These are phyloP conservation scores for Ogataea minuta DNA, from an alignment of 805 yeast species.

Conservation along the genomic window DNA sequence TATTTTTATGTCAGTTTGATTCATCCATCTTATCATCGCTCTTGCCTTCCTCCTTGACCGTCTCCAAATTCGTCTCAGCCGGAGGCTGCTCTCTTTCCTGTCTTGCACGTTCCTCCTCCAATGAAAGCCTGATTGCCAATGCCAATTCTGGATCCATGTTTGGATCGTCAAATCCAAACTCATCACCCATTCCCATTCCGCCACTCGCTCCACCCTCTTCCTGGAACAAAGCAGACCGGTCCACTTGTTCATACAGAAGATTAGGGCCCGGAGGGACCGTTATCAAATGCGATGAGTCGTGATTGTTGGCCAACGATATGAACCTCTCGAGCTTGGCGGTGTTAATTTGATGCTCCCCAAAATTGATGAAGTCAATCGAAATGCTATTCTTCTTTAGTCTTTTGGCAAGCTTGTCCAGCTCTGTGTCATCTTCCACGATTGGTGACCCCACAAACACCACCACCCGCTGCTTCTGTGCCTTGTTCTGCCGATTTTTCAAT, in stretches of 20 bases:
- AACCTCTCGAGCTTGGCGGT: conserved; percentile 78
- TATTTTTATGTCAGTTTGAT: conserved; percentile 16
- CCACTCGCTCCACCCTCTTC: conserved; percentile 56
- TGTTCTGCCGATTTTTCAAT: conserved; percentile 93
- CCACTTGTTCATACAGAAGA: conserved; percentile 76
- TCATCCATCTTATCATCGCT: conserved; percentile 24
- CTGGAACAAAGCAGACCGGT: conserved; percentile 68
- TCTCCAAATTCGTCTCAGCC: conserved; percentile 17
- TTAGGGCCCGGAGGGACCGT: conserved; percentile 88
- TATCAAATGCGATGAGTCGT: conserved; percentile 76
- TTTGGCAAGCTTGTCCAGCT: conserved; percentile 80
- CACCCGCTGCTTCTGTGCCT: conserved; percentile 86
- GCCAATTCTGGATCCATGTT: conserved; percentile 97
- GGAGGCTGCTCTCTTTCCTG: conserved; percentile 67
- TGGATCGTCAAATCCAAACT: conserved; percentile 75
- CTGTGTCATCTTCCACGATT: conserved; percentile 62
- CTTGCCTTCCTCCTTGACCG: conserved; percentile 25
- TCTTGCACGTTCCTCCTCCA: conserved; percentile 92
- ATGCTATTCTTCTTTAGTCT: conserved; percentile 90
- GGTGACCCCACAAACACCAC: conserved; percentile 90
- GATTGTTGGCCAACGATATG: conserved; percentile 67
- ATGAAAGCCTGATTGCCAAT: conserved; percentile 86
- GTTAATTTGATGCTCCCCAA: conserved; percentile 84
- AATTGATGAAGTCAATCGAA: conserved; percentile 85
- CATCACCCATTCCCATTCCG: conserved; percentile 39